Evolutionary conservation across 2,329 filamentous ascomycete genomes (phyloP), one percentile per base, ranked within the genome.

Genomic region (Colletotrichum sp.): DNA sequence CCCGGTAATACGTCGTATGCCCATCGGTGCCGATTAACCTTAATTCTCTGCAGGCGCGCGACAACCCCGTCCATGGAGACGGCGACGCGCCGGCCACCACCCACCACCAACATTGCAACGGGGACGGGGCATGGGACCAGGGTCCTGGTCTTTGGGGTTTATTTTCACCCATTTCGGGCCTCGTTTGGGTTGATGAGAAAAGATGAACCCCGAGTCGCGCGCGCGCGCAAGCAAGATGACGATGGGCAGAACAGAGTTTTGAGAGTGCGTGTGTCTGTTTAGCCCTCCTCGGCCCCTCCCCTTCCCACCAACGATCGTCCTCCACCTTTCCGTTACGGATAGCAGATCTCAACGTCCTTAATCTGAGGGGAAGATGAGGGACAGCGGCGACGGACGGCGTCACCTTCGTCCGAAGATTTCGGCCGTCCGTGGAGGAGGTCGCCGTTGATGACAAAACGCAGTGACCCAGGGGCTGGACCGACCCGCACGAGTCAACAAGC

Each of bases 161-260:
- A 7, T 24, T 7, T 21, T 36, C 21, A 18, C 18, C 26, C 52
- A 34, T 12, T 39, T 68, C 32, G 36, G 64, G 21, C 55, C 26
- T 26, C 28, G 21, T 24, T 34, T 34, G 59, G 59, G 28, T 62
- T 60, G 49, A 16, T 24, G 44, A 67, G 72, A 67, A 72, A 66
- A 59, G 68, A 75, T 62, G 62, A 67, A 75, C 72, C 16, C 34
- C 62, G 62, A 75, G 34, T 75, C 68, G 68, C 68, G 72, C 57
- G 66, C 57, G 66, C 68, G 24, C 64, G 28, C 64, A 21, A 32
- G 24, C 44, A 59, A 52, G 64, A 55, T 55, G 39, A 67, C 28
- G 64, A 52, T 32, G 39, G 18, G 63, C 63, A 49, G 34, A 26
- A 67, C 24, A 67, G 39, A 52, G 21, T 67, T 67, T 67, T 49